phyloP scores from a whole-genome alignment of 2,329 filamentous ascomycete species.

The Chalara sp. region DNA sequence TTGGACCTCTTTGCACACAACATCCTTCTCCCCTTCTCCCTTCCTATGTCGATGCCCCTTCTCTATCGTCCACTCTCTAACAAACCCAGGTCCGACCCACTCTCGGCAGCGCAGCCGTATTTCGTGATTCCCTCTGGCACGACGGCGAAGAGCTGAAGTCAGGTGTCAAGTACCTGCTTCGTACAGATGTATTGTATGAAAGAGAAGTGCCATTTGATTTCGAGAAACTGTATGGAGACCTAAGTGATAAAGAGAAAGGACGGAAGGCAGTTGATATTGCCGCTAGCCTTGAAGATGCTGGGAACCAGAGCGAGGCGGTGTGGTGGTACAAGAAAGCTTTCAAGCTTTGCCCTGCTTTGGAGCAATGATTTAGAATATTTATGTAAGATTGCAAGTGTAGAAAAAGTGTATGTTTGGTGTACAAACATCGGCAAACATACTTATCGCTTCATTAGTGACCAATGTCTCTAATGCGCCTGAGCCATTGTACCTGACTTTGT shows the following conservation, averaged over 20 bases:
- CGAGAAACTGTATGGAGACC: background rate
- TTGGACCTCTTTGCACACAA: too few species aligned
- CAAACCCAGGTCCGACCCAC: constrained; percentile 3
- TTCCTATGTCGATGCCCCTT: background rate
- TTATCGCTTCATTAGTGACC: too few species aligned
- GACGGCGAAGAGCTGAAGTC: constrained; percentile 11
- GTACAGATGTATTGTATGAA: constrained; percentile 15
- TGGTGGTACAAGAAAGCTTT: constrained; percentile 11
- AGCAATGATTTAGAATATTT: background rate
- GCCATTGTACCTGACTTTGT: too few species aligned
- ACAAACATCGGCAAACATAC: too few species aligned
- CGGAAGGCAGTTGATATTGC: constrained; percentile 8
- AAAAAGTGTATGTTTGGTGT: background rate
- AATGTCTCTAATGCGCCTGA: too few species aligned
- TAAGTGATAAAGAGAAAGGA: constrained; percentile 5
- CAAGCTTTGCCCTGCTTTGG: constrained; percentile 7
- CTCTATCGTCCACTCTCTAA: background rate
- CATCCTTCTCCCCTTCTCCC: too few species aligned
- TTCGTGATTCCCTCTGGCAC: constrained; percentile 13
- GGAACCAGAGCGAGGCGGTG: constrained; percentile 5
- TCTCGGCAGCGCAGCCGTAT: constrained; percentile 7
- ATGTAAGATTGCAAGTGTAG: background rate
- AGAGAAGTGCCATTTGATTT: constrained; percentile 10
- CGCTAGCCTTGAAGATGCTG: constrained; percentile 8
- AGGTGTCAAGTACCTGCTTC: constrained; percentile 11